These are phyloP conservation scores for Penicillium chermesinum DNA, from an alignment of 495 filamentous ascomycete species.

Conservation along the genomic window DNA sequence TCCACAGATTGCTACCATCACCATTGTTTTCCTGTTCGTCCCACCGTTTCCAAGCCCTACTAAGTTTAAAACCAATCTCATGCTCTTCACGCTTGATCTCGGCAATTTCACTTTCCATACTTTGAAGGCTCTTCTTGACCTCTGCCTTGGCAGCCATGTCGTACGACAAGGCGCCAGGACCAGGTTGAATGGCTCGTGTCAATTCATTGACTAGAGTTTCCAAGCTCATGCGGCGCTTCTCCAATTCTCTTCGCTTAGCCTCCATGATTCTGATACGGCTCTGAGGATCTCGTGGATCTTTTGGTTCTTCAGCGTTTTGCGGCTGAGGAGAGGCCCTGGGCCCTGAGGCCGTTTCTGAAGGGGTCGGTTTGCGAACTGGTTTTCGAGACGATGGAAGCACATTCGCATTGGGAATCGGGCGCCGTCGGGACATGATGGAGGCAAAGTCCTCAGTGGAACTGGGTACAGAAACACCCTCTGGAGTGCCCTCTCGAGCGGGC, in stretches of 20 bases:
- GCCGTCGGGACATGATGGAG: slow-evolving; percentile 44
- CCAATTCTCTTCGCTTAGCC: slow-evolving; percentile 59
- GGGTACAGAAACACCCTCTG: slow-evolving; percentile 17
- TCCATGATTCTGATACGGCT: slow-evolving; percentile 64
- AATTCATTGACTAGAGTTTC: slow-evolving; percentile 67
- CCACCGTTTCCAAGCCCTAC: slow-evolving; percentile 71
- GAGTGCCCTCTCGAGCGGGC: slow-evolving; percentile 9
- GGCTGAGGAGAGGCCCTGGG: slow-evolving; percentile 48
- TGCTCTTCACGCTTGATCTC: slow-evolving; percentile 79
- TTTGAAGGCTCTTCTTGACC: slow-evolving; percentile 68
- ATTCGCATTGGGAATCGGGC: slow-evolving; percentile 38
- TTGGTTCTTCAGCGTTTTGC: slow-evolving; percentile 56
- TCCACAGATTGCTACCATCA: slow-evolving; percentile 74
- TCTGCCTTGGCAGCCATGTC: slow-evolving; percentile 55
- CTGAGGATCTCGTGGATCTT: slow-evolving; percentile 21
- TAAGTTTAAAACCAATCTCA: slow-evolving; percentile 76
- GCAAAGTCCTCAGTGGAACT: slow-evolving; percentile 30
- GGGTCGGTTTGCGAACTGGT: slow-evolving; percentile 47
- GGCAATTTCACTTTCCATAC: slow-evolving; percentile 65
- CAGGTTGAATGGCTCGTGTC: slow-evolving; percentile 55
- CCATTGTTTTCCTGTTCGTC: slow-evolving; percentile 67
- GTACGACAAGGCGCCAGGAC: slow-evolving; percentile 43
- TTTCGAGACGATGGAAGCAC: slow-evolving; percentile 37
- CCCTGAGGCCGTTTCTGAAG: slow-evolving; percentile 41
- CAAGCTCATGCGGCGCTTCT: slow-evolving; percentile 63